Base-by-base conservation (phyloP, 345 rosid species). In the Kernera saxatilis region DNA sequence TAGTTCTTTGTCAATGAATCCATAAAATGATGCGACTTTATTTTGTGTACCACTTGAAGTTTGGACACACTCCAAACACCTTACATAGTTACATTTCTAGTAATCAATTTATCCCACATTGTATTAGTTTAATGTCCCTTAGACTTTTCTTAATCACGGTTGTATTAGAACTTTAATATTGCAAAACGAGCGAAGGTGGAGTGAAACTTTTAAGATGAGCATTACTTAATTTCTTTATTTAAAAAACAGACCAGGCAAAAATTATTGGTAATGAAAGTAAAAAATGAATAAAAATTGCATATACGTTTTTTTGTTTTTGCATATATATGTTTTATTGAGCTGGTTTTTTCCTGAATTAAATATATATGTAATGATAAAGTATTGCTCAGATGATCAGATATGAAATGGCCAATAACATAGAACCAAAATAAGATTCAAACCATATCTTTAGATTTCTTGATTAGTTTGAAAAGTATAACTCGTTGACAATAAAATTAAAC, bases 371-470 rank as follows among this genome's bases (percentile, higher is more conserved):
- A 40, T 23, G 11, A 6, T 40, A 13, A 41, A 40, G 19, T 15
- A 40, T 14, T 12, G 7, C 21, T 40, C 0, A 21, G 13, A 58
- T 49, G 35, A 61, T 22, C 1, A 46, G 3, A 1, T 15, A 35
- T 33, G 19, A 73, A 26, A 65, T 29, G 35, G 56, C 27, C 67
- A 73, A 73, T 29, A 48, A 56, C 37, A 65, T 10, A 73, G 27
- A n/a, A 73, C 77, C 77, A 73, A 73, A 57, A 66, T 56, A 73
- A 73, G 67, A 66, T 37, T 73, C 72, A 73, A 65, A 27, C 19
- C 35, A 15, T 65, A 65, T 29, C 44, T 52, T 46, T 65, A 37
- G 26, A 64, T 5, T 13, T 45, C 40, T 50, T 65, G 59, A 46
- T 48, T 67, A 54, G 41, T 41, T 29, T 53, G 63, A 54, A 27